Base-by-base conservation (phyloP, 208 protist species). In the Dictyostelium gargantuum region DNA sequence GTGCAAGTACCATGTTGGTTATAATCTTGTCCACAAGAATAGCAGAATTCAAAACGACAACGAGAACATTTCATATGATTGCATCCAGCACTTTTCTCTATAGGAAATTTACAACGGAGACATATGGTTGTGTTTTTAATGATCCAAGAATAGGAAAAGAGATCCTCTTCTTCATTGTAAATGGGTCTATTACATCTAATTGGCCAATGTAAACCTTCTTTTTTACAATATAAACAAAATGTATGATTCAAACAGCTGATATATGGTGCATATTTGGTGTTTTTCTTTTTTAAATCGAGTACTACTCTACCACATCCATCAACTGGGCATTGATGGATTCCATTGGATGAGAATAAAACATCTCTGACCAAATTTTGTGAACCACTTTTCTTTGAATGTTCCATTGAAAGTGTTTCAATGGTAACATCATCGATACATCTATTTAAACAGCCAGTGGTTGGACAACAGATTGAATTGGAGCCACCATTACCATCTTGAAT, bases 21-120 rank as follows among this genome's bases (percentile, higher is more conserved):
- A 35, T 70, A 70, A 19, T 70, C 32, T 42, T 19, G 21, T 11
- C 63, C 63, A 70, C 63, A 70, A 40, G 15, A 10, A 70, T 70
- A 70, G 23, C 63, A 70, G 11, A 70, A 70, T 23, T 23, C 1
- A 40, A 40, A 40, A 42, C 32, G n/a, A 40, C 63, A 70, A 26
- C 63, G 29, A 6, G 10, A 3, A 21, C 92, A 94, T 3, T 91
- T 91, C 92, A 94, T 94, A 81, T 94, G 92, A 23, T 91, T 82
- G 46, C 92, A 94, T n/a, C 92, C 92, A 11, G 2, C 11, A 13
- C 15, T 46, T 58, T 94, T 94, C 15, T 94, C 44, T 9, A 94
- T 80, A n/a, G 40, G 58, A 2, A 32, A 54, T 21, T 84, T 21
- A 54, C 91, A 93, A 8, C 23, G 84, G 15, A 21, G 13, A n/a